Conservation (phyloP, 306 rosid species). For the Sindora glabra region DNA sequence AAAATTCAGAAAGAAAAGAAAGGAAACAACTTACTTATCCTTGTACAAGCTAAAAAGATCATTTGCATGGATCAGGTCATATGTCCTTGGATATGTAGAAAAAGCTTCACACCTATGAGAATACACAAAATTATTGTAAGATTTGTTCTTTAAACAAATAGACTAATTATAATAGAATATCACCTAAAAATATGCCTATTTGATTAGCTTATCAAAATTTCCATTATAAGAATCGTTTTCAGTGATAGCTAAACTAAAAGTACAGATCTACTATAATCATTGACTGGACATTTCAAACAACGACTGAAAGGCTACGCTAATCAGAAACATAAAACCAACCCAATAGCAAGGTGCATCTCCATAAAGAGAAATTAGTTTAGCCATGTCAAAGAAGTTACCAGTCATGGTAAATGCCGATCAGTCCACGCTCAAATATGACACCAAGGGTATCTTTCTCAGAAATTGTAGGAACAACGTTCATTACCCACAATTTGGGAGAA, state of each 20-base stretch:
- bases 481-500: conserved; percentile 76
- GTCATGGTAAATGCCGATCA: conserved; percentile 73
- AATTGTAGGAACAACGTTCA: conserved; percentile 75
- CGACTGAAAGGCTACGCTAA: background rate
- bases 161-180: background rate
- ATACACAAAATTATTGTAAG: background rate
- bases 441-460: conserved; percentile 64
- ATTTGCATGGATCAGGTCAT: conserved; percentile 78
- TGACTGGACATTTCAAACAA: background rate
- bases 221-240: no score
- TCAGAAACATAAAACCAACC: background rate
- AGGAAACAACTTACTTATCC: conserved; percentile 34
- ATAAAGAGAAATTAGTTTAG: background rate
- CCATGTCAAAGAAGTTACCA: conserved; percentile 37
- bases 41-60: conserved; percentile 71
- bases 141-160: no score
- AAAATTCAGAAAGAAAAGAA: background rate
- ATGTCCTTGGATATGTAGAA: conserved; percentile 91
- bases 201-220: no score
- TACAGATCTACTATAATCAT: background rate
- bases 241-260: no score
- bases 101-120: conserved; percentile 72
- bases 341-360: background rate
- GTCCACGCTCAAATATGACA: conserved; percentile 65
- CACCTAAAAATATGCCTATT: background rate